Percentiles rank a stretch among this genome's conserved stretches.
phyloP scores from a whole-genome alignment of 306 rosid genomes.

The Spatholobus suberectus region DNA sequence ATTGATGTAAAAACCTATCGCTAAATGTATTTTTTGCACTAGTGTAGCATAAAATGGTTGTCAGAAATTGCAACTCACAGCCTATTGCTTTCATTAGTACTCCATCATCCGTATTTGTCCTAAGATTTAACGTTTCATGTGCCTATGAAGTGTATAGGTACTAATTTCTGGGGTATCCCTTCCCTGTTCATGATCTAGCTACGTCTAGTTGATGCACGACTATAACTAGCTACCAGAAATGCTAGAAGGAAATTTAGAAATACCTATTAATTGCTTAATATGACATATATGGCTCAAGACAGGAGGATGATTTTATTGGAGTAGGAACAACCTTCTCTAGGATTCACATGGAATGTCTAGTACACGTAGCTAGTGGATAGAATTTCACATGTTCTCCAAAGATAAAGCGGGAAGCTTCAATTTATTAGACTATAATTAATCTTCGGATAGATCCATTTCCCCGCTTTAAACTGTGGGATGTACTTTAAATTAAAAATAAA shows the following conservation, averaged over 20 bases:
- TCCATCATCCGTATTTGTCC: neutral
- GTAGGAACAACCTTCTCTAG: constrained; percentile 10
- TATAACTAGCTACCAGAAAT: neutral
- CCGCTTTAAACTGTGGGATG: too few relatives aligned
- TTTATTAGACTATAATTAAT: neutral
- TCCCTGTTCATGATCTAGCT: neutral
- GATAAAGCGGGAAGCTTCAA: neutral
- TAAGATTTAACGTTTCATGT: constrained; percentile 3
- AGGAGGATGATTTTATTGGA: neutral
- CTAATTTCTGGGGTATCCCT: neutral
- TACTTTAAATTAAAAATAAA: too few relatives aligned
- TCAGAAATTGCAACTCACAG: too few relatives aligned
- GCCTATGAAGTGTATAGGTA: neutral
- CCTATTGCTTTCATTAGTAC: neutral
- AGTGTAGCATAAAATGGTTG: too few relatives aligned
- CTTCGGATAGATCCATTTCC: neutral
- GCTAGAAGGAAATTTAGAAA: neutral
- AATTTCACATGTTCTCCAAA: neutral
- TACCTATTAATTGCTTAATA: neutral
- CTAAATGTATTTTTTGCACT: too few relatives aligned
- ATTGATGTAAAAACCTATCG: too few relatives aligned
- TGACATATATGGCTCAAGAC: neutral
- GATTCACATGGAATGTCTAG: neutral
- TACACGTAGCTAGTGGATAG: neutral
- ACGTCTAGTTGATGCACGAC: neutral